Base-by-base conservation (phyloP, 805 yeast species). In the Debaryomyces castellii region DNA sequence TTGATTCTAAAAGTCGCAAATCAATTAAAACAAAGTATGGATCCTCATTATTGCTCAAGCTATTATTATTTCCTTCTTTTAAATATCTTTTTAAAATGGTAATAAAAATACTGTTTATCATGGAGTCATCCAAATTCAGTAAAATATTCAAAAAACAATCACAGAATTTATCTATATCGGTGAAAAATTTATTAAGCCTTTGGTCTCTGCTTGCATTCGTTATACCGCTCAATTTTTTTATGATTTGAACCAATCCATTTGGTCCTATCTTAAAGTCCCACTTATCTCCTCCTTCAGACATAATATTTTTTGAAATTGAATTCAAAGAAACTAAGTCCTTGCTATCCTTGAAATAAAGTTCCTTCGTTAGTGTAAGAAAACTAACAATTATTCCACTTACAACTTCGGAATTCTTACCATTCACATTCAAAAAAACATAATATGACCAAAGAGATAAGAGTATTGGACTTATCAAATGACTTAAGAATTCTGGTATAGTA, bases 11-110 rank as follows among this genome's bases (percentile, higher is more conserved):
- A 9, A 89, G 57, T 48, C 84, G 78, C 47, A 89, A 66, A 55
- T 86, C 85, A 5, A 81, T 65, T 30, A 87, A 65, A 44, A 78
- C 70, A 6, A 74, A 52, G 43, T 80, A 75, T n/a, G 88, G 85
- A 48, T 76, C 73, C 4, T 69, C 67, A 18, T 54, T 52, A 1
- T 55, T 54, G 8, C 52, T 54, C 9, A 57, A 32, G 0, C 51
- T 12, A 9, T 46, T 44, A 49, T 44, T 18, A 41, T 55, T 32
- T 2, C 45, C 39, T 1, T 34, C 41, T 2, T 60, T 55, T 10
- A 87, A 70, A 91, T 96, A 88, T 52, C 83, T 69, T 46, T 75
- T 74, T 49, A 92, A 65, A 1, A 83, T 63, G 0, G 49, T 50
- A 3, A 81, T 62, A 52, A 89, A 86, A 2, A 74, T 62, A 25